Base-by-base conservation (phyloP, 2,329 filamentous ascomycete genomes). In the Arthrobotrys musiformis region DNA sequence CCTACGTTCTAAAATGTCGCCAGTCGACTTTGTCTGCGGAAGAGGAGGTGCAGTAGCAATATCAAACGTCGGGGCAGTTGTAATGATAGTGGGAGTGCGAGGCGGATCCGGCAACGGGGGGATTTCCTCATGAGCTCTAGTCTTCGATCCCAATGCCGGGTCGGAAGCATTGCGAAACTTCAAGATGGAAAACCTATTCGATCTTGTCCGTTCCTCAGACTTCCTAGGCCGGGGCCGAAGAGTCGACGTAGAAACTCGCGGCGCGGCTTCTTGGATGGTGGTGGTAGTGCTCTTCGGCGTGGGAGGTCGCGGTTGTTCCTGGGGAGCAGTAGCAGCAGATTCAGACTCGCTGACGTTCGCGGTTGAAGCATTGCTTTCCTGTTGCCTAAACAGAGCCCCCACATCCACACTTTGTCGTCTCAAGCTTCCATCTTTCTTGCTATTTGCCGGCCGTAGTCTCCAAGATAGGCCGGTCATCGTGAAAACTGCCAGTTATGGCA, bases 31-130 rank as follows among this genome's bases (percentile, higher is more conserved):
- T 2, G 46, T 8, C 24, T 66, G 66, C 15, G 73, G 73, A 15
- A 77, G 46, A 28, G 73, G 73, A 28, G 73, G 73, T 15, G 66
- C 66, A 52, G 64, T 44, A 15, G 64, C 50, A 19, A 89, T 82
- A 62, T 91, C 88, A 79, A 90, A 88, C 7, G 93, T 95, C 8
- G 95, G 94, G 15, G 94, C 92, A 9, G 94, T 98, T 60, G 92
- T 97, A 83, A 98, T 95, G 82, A 98, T 98, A 19, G 87, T 86
- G 15, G 89, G 89, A 42, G 88, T 79, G 7, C 79, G 74, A 50
- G 78, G 50, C 74, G 66, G 78, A 50, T 78, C 60, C 69, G 80
- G 56, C 72, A 70, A 9, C 63, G 79, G 56, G 52, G 77, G 60
- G 50, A 78, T 33, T 69, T 79, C 70, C 33, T 80, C 79, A 3